phyloP scores from a whole-genome alignment of 2,329 filamentous ascomycete species.

The Fusarium mundagurra region DNA sequence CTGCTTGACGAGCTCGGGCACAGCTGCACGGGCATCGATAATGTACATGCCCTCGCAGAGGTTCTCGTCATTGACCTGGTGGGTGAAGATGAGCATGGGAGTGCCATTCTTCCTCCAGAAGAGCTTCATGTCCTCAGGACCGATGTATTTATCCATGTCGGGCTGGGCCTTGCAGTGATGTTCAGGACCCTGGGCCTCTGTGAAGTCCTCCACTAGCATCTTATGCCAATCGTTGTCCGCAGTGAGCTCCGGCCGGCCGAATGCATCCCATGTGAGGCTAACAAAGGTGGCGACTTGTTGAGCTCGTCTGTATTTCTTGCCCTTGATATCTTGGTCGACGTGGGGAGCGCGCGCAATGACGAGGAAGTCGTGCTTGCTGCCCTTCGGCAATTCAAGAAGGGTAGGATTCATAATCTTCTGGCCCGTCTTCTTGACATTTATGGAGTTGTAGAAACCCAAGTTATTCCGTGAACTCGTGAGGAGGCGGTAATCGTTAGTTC shows the following conservation, averaged over 20 bases:
- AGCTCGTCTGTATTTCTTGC: conserved; percentile 33
- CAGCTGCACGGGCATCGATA: conserved; percentile 32
- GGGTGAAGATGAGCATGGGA: conserved; percentile 37
- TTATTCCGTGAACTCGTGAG: conserved; percentile 33
- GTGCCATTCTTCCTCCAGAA: conserved; percentile 38
- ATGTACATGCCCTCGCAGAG: conserved; percentile 39
- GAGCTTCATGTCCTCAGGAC: conserved; percentile 39
- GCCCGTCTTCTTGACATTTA: conserved; percentile 37
- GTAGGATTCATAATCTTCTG: conserved; percentile 39
- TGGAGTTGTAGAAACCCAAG: conserved; percentile 33
- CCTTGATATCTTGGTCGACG: conserved; percentile 32
- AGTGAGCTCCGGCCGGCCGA: conserved; percentile 33
- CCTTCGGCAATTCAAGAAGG: conserved; percentile 32
- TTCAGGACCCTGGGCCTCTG: conserved; percentile 25
- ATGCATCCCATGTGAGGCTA: conserved; percentile 29
- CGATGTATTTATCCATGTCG: conserved; percentile 40
- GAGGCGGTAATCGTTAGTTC: conserved; percentile 33
- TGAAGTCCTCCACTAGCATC: conserved; percentile 35
- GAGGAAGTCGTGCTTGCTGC: conserved; percentile 35
- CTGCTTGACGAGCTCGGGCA: conserved; percentile 26
- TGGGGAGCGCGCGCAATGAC: conserved; percentile 35
- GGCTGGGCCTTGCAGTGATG: conserved; percentile 37
- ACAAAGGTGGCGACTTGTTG: conserved; percentile 36
- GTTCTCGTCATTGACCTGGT: conserved; percentile 36
- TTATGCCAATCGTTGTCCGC: conserved; percentile 32